Percentiles rank a stretch among this genome's conserved stretches.
phyloP scores from a whole-genome alignment of 257 asterid species.

The Sherardia arvensis region DNA sequence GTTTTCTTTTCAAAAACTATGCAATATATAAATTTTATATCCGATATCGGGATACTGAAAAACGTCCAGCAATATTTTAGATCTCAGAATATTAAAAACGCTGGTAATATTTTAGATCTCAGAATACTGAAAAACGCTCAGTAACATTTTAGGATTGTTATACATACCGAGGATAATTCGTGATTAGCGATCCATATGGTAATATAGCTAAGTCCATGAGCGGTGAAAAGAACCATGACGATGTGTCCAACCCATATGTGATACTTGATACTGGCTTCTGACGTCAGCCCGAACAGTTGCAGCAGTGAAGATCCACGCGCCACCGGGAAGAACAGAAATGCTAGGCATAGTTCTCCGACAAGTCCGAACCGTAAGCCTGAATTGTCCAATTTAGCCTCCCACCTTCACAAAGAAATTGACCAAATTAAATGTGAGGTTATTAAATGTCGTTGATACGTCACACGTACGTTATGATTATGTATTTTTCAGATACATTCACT shows the following conservation, averaged over 20 bases:
- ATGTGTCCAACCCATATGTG: slow-evolving; percentile 90
- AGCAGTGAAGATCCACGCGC: slow-evolving; percentile 73
- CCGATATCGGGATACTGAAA: too few relatives aligned
- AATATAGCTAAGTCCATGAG: slow-evolving; percentile 58
- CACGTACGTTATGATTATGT: too few relatives aligned
- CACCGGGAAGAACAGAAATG: slow-evolving; percentile 79
- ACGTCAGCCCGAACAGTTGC: slow-evolving; percentile 57
- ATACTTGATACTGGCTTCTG: slow-evolving; percentile 69
- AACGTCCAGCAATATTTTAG: too few relatives aligned
- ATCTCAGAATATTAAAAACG: too few relatives aligned
- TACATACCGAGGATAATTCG: slow-evolving; percentile 34
- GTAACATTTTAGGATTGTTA: too few relatives aligned
- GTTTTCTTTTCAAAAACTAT: too few relatives aligned
- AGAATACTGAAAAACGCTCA: background rate
- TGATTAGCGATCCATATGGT: slow-evolving; percentile 45
- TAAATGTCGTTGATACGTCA: too few relatives aligned
- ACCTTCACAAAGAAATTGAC: slow-evolving; percentile 28
- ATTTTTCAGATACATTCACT: too few relatives aligned
- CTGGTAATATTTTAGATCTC: too few relatives aligned
- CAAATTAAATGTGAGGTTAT: background rate
- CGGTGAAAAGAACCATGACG: slow-evolving; percentile 52
- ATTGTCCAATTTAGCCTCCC: slow-evolving; percentile 54
- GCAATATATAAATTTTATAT: too few relatives aligned
- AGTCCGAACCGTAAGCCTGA: slow-evolving; percentile 51
- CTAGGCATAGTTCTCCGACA: slow-evolving; percentile 47